Evolutionary conservation across 2,329 filamentous ascomycete genomes (phyloP).

Genomic region (Sporothrix pallida): DNA sequence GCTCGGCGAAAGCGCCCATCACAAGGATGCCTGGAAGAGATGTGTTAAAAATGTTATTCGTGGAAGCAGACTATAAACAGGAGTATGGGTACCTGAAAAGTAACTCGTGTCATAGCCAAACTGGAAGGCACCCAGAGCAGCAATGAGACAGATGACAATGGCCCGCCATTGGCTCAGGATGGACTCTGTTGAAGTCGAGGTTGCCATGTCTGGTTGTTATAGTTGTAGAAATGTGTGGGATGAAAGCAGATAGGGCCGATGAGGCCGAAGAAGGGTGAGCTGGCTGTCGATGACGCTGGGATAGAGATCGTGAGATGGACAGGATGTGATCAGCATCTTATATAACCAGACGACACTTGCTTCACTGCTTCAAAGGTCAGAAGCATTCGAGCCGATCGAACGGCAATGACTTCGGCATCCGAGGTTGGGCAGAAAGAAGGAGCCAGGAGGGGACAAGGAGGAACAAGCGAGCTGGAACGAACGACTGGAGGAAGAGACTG

Average conservation of each 20-base stretch:
- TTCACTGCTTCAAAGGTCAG: background rate
- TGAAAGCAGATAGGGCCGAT: background rate
- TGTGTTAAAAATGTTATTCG: too few species aligned
- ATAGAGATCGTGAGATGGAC: constrained; percentile 7
- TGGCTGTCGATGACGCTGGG: background rate
- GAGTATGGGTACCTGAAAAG: constrained; percentile 8
- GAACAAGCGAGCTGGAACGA: background rate
- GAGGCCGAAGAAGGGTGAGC: background rate
- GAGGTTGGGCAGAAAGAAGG: background rate
- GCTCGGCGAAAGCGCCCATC: constrained; percentile 4
- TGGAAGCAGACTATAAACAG: too few species aligned
- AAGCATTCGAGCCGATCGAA: background rate
- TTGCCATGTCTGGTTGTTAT: background rate
- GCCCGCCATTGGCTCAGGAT: constrained; percentile 23
- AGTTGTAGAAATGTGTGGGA: background rate
- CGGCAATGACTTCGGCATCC: background rate
- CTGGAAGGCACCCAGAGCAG: constrained; percentile 20
- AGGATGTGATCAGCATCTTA: background rate
- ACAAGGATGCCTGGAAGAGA: constrained; percentile 6
- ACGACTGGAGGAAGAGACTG: background rate
- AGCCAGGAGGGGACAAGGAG: background rate
- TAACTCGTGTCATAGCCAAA: constrained; percentile 27
- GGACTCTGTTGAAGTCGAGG: background rate
- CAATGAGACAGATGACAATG: constrained; percentile 23
- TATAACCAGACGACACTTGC: constrained; percentile 9